Base-by-base conservation (phyloP, 108 stramenopile species). In the Chaetoceros muelleri region DNA sequence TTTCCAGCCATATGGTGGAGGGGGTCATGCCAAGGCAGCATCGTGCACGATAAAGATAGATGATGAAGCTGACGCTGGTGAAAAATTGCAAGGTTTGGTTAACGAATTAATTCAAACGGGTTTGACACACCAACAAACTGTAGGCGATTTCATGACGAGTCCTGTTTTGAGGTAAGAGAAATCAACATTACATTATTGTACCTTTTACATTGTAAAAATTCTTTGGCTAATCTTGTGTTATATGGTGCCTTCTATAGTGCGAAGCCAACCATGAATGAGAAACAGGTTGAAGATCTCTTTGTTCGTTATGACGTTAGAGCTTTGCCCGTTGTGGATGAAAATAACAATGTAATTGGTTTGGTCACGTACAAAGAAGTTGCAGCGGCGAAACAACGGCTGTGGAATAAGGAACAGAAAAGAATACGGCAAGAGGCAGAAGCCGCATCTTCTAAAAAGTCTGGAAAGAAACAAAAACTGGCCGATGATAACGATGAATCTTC, bases 281-380 rank as follows among this genome's bases (percentile, higher is more conserved):
- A 71, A 28, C 84, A 93, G 74, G 84, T 93, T 8, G 86, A 93
- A 64, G 82, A 84, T 51, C 54, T 93, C 45, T 88, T 93, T 53
- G 74, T 71, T 53, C 80, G 86, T 19, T 82, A 84, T 56, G 84
- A 85, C 48, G 84, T 93, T 17, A 76, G 90, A 44, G 84, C 90
- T n/a, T 65, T 93, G 54, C 90, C 90, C 7, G 90, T 93, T 22
- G 80, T 85, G n/a, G 76, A 93, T 58, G 80, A 83, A 18, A 60
- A 84, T 28, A 81, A 86, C 52, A 58, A 81, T 19, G 84, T 93
- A 19, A 84, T 93, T 61, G 86, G 86, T 16, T 46, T 93, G 34
- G 90, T 93, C 17, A 86, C 86, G 3, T 93, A 86, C 76, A 93
- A 93, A 61, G 86, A 93, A 66, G 84, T 93, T 2, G 74, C 90